Evolutionary conservation across 192 early-diverging fungal genomes (phyloP), one percentile per base, ranked within the genome.

Genomic region (Funneliformis geosporum): DNA sequence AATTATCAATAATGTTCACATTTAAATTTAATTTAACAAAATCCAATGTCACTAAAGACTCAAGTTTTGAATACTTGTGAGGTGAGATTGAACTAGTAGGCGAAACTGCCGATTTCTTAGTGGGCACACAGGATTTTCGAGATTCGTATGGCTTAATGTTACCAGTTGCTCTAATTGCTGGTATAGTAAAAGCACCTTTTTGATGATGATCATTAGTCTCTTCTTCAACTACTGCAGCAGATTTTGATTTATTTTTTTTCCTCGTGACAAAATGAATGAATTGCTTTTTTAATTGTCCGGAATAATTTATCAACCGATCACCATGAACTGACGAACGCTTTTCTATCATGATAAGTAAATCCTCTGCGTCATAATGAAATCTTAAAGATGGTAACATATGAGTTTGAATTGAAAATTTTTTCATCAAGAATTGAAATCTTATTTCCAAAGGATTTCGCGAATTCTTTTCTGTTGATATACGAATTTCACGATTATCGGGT

Each of bases 1-100:
- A 83, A 78, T 93, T 91, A 62, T 95, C 94, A 69, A 95, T 80
- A 79, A 95, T 86, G 70, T 90, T 88, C 40, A 92, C 92, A 68
- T 89, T 86, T 59, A 92, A 60, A 8, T 81, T 83, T 80, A 89
- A 80, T 8, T 87, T 81, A 42, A 91, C 83, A 61, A 88, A 84
- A 75, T 89, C 87, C 27, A 90, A 84, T 1, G 87, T 87, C n/a
- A 88, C 88, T 28, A 77, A 86, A 1, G 88, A 87, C 40, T 85
- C 82, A 0, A 91, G 82, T 47, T 83, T 85, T 50, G 83, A 82
- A 50, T 87, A 81, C 39, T 81, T 73, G 33, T 12, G 79, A 73
- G 23, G 72, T 73, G 67, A 4, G 5, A n/a, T 7, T n/a, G 67
- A 40, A 9, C 6, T 69, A 18, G n/a, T 7, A 81, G 80, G 9